phyloP scores from a whole-genome alignment of 2,329 filamentous ascomycete species.

The Paecilomyces fulvus region DNA sequence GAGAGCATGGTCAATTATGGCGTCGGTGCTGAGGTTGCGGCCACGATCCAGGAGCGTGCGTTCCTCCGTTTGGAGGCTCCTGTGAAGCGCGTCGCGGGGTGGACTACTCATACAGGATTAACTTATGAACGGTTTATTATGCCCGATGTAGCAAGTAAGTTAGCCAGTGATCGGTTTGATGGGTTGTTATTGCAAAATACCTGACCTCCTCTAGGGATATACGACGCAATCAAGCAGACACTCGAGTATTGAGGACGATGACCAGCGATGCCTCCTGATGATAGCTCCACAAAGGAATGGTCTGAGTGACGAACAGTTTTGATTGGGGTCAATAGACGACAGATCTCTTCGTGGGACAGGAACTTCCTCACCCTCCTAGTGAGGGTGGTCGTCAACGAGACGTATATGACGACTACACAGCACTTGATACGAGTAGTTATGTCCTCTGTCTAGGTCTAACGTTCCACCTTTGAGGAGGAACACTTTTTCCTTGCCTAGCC shows the following conservation, averaged over 20 bases:
- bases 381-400: not conserved
- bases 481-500: not conserved
- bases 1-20: constrained; percentile 88
- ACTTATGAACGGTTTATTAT: constrained; percentile 73
- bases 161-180: not conserved
- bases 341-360: not conserved
- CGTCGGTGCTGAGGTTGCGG: constrained; percentile 80
- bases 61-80: constrained; percentile 80
- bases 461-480: not conserved
- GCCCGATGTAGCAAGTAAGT: constrained; percentile 80
- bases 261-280: not conserved
- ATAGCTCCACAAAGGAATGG: not conserved
- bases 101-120: constrained; percentile 75
- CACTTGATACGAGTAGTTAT: not conserved
- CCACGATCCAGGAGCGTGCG: constrained; percentile 78
- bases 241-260: constrained; percentile 49
- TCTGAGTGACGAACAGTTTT: not conserved
- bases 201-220: constrained; percentile 48
- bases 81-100: constrained; percentile 77
- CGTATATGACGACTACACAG: not conserved
- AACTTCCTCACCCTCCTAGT: not conserved
- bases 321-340: not conserved
- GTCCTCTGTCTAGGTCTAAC: not conserved
- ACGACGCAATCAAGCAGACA: constrained; percentile 60
- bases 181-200: not conserved